Evolutionary conservation across 495 filamentous ascomycete species (phyloP).

Genomic region (Aspergillus incahuasiensis): DNA sequence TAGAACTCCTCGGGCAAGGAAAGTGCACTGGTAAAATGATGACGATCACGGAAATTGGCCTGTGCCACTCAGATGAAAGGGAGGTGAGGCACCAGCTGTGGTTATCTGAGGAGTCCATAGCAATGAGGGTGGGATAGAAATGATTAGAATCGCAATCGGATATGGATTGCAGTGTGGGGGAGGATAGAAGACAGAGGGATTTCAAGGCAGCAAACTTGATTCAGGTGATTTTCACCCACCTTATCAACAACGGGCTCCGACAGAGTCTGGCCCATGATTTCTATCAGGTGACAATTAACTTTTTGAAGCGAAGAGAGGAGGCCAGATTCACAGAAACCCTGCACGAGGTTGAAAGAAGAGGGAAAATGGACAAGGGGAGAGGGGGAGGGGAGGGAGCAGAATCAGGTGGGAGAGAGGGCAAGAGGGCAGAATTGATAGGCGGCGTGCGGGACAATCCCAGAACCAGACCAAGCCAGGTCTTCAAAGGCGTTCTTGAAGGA

Average conservation of each 20-base stretch:
- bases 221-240: constrained; percentile 54
- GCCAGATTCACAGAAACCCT: constrained; percentile 12
- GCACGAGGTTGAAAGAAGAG: constrained; percentile 4
- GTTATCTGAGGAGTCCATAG: neutral
- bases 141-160: constrained; percentile 18
- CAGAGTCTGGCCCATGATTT: constrained; percentile 93
- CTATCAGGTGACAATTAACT: constrained; percentile 15
- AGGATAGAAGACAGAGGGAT: constrained; percentile 14
- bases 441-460: constrained; percentile 22
- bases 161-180: constrained; percentile 29
- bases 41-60: constrained; percentile 3
- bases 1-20: constrained; percentile 8
- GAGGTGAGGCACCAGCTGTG: neutral
- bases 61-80: neutral
- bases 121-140: constrained; percentile 7
- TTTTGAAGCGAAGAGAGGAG: neutral
- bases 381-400: constrained; percentile 11
- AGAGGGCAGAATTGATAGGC: constrained; percentile 24
- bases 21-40: constrained; percentile 8
- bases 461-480: neutral
- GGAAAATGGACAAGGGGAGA: constrained; percentile 5
- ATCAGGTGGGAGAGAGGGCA: constrained; percentile 17
- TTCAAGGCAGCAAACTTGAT: constrained; percentile 22
- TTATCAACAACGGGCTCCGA: constrained; percentile 98
- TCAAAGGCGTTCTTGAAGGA: neutral